These are phyloP conservation scores for Tripterygium wilfordii DNA, from an alignment of 177 flowering plant species.

Conservation along the genomic window DNA sequence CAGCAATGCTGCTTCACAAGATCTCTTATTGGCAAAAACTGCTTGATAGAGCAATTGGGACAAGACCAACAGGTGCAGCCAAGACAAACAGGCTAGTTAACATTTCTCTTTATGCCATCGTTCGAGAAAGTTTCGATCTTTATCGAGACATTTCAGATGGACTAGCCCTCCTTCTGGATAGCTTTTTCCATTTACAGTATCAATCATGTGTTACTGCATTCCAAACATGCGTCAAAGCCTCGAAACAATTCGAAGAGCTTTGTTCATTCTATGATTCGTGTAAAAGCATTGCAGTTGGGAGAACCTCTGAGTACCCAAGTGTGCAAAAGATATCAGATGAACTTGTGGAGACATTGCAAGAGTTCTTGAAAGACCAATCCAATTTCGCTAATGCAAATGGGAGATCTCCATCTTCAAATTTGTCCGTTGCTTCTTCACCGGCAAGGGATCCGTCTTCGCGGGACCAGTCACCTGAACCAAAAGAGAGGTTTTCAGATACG, in stretches of 20 bases:
- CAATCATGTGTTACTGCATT: conserved; percentile 47
- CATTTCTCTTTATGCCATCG: conserved; percentile 46
- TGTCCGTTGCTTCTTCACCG: conserved; percentile 15
- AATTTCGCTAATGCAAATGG: conserved; percentile 28
- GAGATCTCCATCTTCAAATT: conserved; percentile 9
- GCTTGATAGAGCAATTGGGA: conserved; percentile 61
- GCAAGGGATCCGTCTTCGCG: not conserved
- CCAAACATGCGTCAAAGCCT: conserved; percentile 53
- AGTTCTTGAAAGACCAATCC: conserved; percentile 68
- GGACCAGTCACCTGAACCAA: conserved; percentile 8
- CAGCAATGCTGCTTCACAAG: conserved; percentile 39
- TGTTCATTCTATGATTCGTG: conserved; percentile 45
- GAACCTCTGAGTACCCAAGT: conserved; percentile 70
- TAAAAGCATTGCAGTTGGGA: conserved; percentile 58
- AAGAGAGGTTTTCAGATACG: conserved; percentile 5
- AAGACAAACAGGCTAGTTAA: conserved; percentile 47
- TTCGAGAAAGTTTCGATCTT: conserved; percentile 66
- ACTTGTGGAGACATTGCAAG: conserved; percentile 60
- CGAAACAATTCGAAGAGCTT: conserved; percentile 69
- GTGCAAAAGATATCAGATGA: conserved; percentile 66
- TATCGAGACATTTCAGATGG: conserved; percentile 76
- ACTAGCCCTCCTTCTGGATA: conserved; percentile 59
- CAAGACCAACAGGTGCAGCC: conserved; percentile 71
- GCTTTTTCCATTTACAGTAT: conserved; percentile 69
- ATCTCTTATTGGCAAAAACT: conserved; percentile 58